These are phyloP conservation scores for Coccomyxa subellipsoidea DNA, from an alignment of 163 green algal genomes.

Conservation along the genomic window DNA sequence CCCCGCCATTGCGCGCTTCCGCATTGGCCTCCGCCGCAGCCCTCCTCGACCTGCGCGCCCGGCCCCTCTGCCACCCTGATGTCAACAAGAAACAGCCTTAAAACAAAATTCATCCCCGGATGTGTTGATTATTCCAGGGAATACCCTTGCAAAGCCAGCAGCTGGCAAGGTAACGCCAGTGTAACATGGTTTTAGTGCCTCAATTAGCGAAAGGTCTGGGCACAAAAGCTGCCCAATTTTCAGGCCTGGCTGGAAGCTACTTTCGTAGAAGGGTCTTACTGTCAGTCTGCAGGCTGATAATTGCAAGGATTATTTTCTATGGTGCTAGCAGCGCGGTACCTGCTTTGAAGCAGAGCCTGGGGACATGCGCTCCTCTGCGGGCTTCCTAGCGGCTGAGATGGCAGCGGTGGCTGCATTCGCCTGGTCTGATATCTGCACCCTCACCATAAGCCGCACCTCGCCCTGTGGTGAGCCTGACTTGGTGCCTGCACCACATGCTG, in stretches of 20 bases:
- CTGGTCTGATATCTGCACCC: constrained; percentile 11
- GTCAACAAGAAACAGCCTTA: too few species aligned
- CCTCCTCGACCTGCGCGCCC: neutral
- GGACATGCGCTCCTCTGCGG: neutral
- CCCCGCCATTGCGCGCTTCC: neutral
- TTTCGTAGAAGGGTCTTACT: too few species aligned
- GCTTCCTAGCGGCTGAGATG: neutral
- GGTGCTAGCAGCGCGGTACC: too few species aligned
- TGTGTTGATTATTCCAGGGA: neutral
- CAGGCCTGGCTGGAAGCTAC: too few species aligned
- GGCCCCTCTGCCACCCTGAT: neutral
- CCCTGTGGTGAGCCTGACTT: neutral
- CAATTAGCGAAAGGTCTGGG: too few species aligned
- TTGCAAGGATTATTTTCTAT: too few species aligned
- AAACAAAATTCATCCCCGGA: neutral
- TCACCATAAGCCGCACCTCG: constrained; percentile 21
- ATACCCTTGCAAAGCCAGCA: neutral
- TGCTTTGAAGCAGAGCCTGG: neutral
- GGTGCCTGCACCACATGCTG: neutral
- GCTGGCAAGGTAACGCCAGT: neutral
- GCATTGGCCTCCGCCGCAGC: neutral
- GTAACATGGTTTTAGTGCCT: neutral
- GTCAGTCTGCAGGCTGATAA: too few species aligned
- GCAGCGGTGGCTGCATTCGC: neutral
- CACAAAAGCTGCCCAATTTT: too few species aligned